phyloP scores from a whole-genome alignment of 495 filamentous ascomycete genomes.

The Glonium stellatum region DNA sequence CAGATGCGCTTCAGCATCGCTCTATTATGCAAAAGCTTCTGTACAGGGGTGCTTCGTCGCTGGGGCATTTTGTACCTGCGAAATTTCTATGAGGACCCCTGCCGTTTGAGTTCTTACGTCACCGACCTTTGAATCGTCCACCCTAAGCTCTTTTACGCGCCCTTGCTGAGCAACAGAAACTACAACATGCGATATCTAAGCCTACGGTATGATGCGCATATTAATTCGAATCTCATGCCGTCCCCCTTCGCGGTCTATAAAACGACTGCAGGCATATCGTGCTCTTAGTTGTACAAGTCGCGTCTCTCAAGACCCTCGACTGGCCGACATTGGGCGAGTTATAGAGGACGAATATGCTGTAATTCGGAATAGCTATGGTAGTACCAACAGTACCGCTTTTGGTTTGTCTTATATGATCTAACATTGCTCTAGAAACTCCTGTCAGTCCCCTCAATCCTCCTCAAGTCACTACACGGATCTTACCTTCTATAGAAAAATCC shows the following conservation, averaged over 20 bases:
- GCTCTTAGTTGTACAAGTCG: slow-evolving; percentile 4
- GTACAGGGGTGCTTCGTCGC: too few species aligned
- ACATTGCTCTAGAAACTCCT: slow-evolving; percentile 9
- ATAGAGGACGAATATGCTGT: slow-evolving; percentile 72
- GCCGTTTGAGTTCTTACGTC: too few species aligned
- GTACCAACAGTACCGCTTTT: slow-evolving; percentile 1
- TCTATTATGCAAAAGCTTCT: too few species aligned
- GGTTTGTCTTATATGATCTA: neutral
- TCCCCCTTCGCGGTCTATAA: neutral
- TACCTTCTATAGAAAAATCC: slow-evolving; percentile 46
- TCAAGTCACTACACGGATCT: neutral
- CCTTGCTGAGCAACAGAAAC: neutral
- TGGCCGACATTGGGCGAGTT: slow-evolving; percentile 56
- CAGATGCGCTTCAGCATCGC: too few species aligned
- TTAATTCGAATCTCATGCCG: neutral
- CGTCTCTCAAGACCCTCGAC: slow-evolving; percentile 47
- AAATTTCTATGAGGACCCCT: too few species aligned
- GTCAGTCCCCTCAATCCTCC: slow-evolving; percentile 6
- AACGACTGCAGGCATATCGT: neutral
- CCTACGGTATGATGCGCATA: neutral
- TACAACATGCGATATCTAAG: neutral
- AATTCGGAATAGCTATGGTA: slow-evolving; percentile 65
- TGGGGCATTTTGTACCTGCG: too few species aligned
- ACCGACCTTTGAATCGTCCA: too few species aligned
- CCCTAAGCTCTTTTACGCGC: too few species aligned